phyloP scores from a whole-genome alignment of 305 asterid genomes.

The Fraxinus dipetala region DNA sequence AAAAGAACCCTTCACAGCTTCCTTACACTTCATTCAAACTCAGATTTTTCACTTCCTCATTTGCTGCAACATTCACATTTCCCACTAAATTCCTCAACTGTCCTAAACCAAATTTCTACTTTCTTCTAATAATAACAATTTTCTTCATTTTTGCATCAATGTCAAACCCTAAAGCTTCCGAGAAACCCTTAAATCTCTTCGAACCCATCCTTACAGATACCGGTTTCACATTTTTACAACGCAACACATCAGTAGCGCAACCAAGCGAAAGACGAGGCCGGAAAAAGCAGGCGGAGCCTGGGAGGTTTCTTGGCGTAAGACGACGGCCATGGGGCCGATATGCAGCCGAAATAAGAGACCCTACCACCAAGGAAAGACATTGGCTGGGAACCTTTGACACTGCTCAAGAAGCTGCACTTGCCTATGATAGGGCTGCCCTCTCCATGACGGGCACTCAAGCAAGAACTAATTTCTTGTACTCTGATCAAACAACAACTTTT shows the following conservation, averaged over 20 bases:
- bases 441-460: constrained; percentile 87
- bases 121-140: background rate
- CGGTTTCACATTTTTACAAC: constrained; percentile 72
- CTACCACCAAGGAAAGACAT: constrained; percentile 82
- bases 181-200: constrained; percentile 53
- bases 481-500: constrained; percentile 39
- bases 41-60: constrained; percentile 5
- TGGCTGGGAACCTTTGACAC: constrained; percentile 98
- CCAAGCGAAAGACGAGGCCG: constrained; percentile 71
- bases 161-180: constrained; percentile 43
- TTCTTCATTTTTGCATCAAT: constrained; percentile 19
- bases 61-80: constrained; percentile 13
- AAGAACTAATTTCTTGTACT: constrained; percentile 74
- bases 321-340: constrained; percentile 94
- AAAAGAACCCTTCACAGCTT: constrained; percentile 24
- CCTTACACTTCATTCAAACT: constrained; percentile 7
- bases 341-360: constrained; percentile 90
- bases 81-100: background rate
- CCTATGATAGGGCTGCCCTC: constrained; percentile 92
- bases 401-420: constrained; percentile 95
- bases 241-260: constrained; percentile 63
- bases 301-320: constrained; percentile 81
- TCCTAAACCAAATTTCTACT: background rate
- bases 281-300: constrained; percentile 70
- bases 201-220: constrained; percentile 85